phyloP scores from a whole-genome alignment of 129 eudicot species.

The Saposhnikovia divaricata region DNA sequence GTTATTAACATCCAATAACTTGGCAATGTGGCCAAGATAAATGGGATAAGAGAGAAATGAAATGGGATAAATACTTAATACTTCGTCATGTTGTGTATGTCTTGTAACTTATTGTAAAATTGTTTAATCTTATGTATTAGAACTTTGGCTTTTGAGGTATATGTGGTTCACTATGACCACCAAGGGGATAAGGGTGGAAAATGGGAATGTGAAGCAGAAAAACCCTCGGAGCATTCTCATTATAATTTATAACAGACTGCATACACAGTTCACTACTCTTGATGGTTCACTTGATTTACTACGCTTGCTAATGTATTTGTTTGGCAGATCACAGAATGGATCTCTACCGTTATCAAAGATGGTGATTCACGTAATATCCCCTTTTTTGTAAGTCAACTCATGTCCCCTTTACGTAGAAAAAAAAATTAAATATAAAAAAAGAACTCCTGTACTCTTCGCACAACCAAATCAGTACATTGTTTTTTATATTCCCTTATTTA shows the following conservation, averaged over 20 bases:
- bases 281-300: neutral
- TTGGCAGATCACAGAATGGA: conserved; percentile 74
- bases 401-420: neutral
- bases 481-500: neutral
- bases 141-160: neutral
- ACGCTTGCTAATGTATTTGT: conserved; percentile 10
- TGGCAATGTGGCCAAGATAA: neutral
- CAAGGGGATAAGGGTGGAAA: neutral
- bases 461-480: neutral
- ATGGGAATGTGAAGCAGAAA: neutral
- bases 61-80: neutral
- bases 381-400: conserved; percentile 52
- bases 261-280: neutral
- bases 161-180: neutral
- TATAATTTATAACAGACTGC: neutral
- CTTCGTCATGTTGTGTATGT: neutral
- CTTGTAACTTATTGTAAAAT: neutral
- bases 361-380: conserved; percentile 87
- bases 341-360: conserved; percentile 58
- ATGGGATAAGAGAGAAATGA: neutral
- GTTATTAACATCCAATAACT: neutral
- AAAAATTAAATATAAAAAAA: too few relatives aligned
- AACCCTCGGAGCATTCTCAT: neutral
- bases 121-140: neutral
- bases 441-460: neutral